Conservation (phyloP, 169 alveolate species). For the Plasmodium vivax region DNA sequence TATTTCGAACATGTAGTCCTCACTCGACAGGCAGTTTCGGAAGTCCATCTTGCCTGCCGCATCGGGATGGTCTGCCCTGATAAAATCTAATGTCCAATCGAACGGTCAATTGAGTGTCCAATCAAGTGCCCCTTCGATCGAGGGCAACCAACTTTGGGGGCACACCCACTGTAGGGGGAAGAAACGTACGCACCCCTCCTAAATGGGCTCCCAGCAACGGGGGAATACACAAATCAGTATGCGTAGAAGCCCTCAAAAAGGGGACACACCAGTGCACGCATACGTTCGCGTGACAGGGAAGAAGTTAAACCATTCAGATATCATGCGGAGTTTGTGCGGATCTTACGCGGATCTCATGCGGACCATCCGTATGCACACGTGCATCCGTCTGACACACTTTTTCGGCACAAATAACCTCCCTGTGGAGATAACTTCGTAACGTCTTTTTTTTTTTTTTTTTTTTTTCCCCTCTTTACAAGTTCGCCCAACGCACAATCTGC, state of each 20-base stretch:
- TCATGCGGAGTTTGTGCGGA: no score
- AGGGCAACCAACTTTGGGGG: not conserved
- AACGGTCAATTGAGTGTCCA: not conserved
- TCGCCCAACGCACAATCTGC: not conserved
- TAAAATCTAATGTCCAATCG: no score
- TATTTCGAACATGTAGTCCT: conserved; percentile 59
- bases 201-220: not conserved
- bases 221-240: not conserved
- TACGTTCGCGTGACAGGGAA: not conserved
- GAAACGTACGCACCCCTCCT: not conserved
- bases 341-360: not conserved
- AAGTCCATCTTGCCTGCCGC: conserved; percentile 12
- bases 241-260: not conserved
- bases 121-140: not conserved
- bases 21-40: conserved; percentile 43
- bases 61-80: not conserved
- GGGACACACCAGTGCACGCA: not conserved
- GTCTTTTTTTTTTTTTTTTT: not conserved
- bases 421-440: not conserved
- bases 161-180: not conserved
- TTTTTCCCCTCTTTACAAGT: not conserved
- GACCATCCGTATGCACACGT: not conserved
- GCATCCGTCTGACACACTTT: not conserved
- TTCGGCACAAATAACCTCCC: not conserved
- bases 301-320: not conserved